Conservation (phyloP, 192 early-diverging fungal genomes). For the Coemansia sp. region DNA sequence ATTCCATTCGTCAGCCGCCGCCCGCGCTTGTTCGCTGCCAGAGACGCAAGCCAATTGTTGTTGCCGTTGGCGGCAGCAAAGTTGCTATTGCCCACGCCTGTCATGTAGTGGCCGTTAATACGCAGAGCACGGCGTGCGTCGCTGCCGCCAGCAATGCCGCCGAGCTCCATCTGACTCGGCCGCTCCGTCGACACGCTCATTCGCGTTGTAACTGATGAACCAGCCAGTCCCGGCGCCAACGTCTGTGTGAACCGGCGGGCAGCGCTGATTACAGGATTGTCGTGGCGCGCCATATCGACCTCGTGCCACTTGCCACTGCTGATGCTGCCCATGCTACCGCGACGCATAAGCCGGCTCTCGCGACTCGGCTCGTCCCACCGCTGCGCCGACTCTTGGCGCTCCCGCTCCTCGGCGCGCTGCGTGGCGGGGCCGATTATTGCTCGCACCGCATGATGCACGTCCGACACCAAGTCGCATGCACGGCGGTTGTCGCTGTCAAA, state of each 20-base stretch:
- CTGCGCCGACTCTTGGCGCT: conserved; percentile 4
- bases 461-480: conserved; percentile 14
- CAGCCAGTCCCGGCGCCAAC: conserved; percentile 15
- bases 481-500: conserved; percentile 5
- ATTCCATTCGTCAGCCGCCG: conserved; percentile 25
- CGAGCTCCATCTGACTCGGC: conserved; percentile 45
- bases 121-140: conserved; percentile 1
- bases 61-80: not conserved
- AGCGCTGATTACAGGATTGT: conserved; percentile 18
- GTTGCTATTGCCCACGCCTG: not conserved
- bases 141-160: conserved; percentile 1
- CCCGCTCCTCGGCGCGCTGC: conserved; percentile 22
- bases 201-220: conserved; percentile 17
- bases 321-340: conserved; percentile 13
- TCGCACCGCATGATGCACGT: not conserved
- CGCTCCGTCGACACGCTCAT: conserved; percentile 55
- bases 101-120: not conserved
- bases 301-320: not conserved
- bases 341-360: not conserved
- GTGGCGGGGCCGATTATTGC: conserved; percentile 16
- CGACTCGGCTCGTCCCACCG: not conserved
- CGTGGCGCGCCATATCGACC: not conserved
- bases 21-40: conserved; percentile 18
- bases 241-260: conserved; percentile 42
- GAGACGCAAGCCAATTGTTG: conserved; percentile 31